phyloP scores from a whole-genome alignment of 1,284 basidiomycete genomes.

The Pulchroboletus neoregius region DNA sequence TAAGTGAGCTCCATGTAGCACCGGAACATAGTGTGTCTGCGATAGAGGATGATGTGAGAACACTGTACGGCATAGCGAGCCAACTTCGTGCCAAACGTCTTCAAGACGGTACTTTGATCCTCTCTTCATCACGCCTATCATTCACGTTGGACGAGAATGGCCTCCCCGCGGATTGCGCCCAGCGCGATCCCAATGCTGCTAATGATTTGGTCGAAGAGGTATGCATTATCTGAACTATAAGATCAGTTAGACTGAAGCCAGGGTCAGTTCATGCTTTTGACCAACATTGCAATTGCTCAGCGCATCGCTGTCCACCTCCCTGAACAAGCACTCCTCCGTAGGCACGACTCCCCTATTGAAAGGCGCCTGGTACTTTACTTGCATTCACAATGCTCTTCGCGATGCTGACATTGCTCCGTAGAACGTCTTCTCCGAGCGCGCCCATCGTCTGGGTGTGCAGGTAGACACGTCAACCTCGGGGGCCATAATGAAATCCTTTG shows the following conservation, averaged over 20 bases:
- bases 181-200: conserved; percentile 66
- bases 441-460: conserved; percentile 77
- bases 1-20: conserved; percentile 51
- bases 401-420: conserved; percentile 32
- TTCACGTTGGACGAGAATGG: conserved; percentile 84
- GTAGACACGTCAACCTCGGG: conserved; percentile 81
- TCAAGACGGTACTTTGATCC: conserved; percentile 76
- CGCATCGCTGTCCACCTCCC: conserved; percentile 91
- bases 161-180: conserved; percentile 76
- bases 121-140: conserved; percentile 69
- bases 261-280: conserved; percentile 85
- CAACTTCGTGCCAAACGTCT: conserved; percentile 74
- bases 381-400: not conserved
- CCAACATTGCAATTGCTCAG: conserved; percentile 88
- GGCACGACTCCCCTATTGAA: conserved; percentile 91
- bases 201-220: conserved; percentile 90
- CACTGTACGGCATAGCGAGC: conserved; percentile 66
- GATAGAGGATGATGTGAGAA: conserved; percentile 75
- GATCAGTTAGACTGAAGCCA: conserved; percentile 3
- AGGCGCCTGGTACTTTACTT: conserved; percentile 67
- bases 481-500: conserved; percentile 81
- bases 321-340: conserved; percentile 90
- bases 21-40: conserved; percentile 57
- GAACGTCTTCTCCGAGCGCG: conserved; percentile 76
- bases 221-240: conserved; percentile 7